Base-by-base conservation (phyloP, 805 yeast genomes). In the Kodamaea neixiangensis region DNA sequence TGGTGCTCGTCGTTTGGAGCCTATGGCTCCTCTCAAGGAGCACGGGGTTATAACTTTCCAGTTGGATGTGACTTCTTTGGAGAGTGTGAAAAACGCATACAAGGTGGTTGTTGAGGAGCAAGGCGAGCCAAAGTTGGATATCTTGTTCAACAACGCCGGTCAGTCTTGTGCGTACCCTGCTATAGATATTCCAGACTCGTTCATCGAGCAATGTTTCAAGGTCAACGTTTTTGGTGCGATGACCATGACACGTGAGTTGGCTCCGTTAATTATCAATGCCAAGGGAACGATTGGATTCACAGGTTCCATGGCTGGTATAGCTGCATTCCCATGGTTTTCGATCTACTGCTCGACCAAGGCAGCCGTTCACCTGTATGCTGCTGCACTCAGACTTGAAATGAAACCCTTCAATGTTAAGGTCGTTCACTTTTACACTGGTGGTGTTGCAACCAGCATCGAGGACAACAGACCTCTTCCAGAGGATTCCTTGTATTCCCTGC, bases 101-200 rank as follows among this genome's bases (percentile, higher is more conserved):
- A 59, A 73, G 18, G 66, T 68, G 19, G 71, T 86, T 14, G 51
- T 57, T 0, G 45, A 22, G 6, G 56, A 59, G 1, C 41, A 15
- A 19, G 41, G 19, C 19, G 80, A 76, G 35, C 39, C 17, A 10
- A 78, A 75, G 46, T 63, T 86, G 50, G 89, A 87, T 58, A 58
- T 85, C 10, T 65, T 87, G 48, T 86, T 75, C 69, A 87, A 88
- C 65, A 88, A 87, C 63, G 96, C 96, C 1, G 92, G 92, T n/a
- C 85, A 80, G 58, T 77, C 89, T 19, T 87, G 92, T 58, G 80
- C 87, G 0, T 74, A 82, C 48, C 89, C 94, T 0, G 89, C 87
- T 0, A 55, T 79, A 44, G 94, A 87, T 65, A 86, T 83, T 2
- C 68, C 78, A 3, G 83, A 86, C 61, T 84, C 76, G 9, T 74